Conservation (phyloP, 2,329 filamentous ascomycete species). For the Neopestalotiopsis rosae region DNA sequence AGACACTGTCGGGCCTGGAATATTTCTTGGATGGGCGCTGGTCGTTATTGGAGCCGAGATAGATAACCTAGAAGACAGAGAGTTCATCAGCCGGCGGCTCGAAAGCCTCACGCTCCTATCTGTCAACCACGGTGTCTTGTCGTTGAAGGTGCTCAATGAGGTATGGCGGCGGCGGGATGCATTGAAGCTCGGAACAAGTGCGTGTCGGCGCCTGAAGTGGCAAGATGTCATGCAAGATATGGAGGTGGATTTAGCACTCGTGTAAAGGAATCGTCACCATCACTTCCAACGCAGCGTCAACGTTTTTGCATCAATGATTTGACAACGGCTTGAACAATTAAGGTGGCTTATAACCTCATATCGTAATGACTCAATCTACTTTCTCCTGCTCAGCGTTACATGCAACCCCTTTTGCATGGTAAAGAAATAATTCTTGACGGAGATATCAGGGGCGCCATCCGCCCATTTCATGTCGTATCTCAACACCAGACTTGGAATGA, state of each 20-base stretch:
- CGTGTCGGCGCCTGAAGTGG: constrained; percentile 1
- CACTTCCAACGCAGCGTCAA: background rate
- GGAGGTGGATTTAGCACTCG: constrained; percentile 12
- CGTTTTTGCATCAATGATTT: background rate
- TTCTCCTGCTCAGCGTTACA: background rate
- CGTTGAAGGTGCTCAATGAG: constrained; percentile 6
- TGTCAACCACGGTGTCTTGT: constrained; percentile 11
- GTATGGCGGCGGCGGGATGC: constrained; percentile 16
- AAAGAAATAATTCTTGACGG: constrained; percentile 17
- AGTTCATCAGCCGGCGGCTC: constrained; percentile 10
- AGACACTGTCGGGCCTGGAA: constrained; percentile 9
- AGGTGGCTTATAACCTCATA: too few species aligned
- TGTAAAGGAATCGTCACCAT: background rate
- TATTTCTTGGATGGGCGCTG: constrained; percentile 15
- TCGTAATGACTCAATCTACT: background rate
- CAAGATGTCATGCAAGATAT: constrained; percentile 18
- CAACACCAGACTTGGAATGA: constrained; percentile 14
- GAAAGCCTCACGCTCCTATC: constrained; percentile 13
- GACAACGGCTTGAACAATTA: background rate
- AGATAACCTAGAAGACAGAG: constrained; percentile 3
- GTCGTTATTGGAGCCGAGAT: constrained; percentile 14
- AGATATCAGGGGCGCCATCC: constrained; percentile 12
- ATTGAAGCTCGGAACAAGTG: background rate
- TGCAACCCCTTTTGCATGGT: constrained; percentile 13
- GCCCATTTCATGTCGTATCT: constrained; percentile 14